A percentile compares a stretch with the other conserved stretches of the same genome.
These are phyloP conservation scores for Auxenochlorella pyrenoidosa DNA, from an alignment of 139 green algal genomes.

Conservation along the genomic window DNA sequence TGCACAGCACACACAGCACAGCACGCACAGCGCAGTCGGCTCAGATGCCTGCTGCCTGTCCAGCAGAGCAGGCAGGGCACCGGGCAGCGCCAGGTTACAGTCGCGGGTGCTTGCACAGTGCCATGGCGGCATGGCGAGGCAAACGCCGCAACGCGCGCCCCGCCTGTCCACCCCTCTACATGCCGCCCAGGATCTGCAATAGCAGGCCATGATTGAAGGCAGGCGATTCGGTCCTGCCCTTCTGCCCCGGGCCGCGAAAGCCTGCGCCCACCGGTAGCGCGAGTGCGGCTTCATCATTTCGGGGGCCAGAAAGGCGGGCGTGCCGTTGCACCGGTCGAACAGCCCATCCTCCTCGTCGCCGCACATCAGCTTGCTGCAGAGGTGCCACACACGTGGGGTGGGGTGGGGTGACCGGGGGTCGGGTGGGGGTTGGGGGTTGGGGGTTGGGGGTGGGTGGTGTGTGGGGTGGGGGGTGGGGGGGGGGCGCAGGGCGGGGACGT, in stretches of 20 bases:
- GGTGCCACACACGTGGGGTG: not conserved
- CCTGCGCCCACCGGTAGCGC: slow-evolving; percentile 56
- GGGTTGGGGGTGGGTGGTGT: not conserved
- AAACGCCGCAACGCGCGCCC: too few relatives aligned
- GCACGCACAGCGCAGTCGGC: not conserved
- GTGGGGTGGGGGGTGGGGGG: too few relatives aligned
- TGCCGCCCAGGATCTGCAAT: too few relatives aligned
- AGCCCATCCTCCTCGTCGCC: slow-evolving; percentile 53
- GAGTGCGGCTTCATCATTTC: slow-evolving; percentile 68
- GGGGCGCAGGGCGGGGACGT: too few relatives aligned
- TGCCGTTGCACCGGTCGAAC: slow-evolving; percentile 70
- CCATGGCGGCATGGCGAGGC: not conserved
- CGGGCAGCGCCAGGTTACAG: not conserved
- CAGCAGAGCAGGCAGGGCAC: not conserved
- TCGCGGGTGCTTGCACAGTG: too few relatives aligned
- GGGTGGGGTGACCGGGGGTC: not conserved
- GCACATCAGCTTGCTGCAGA: slow-evolving; percentile 29
- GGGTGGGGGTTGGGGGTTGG: not conserved
- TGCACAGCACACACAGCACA: slow-evolving; percentile 6
- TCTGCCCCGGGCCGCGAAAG: too few relatives aligned
- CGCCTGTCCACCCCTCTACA: too few relatives aligned
- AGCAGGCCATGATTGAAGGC: too few relatives aligned
- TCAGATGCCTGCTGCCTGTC: not conserved
- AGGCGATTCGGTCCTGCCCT: too few relatives aligned
- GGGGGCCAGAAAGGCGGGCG: slow-evolving; percentile 77